Conservation (phyloP, 2,329 filamentous ascomycete species). For the Macroventuria anomochaeta region DNA sequence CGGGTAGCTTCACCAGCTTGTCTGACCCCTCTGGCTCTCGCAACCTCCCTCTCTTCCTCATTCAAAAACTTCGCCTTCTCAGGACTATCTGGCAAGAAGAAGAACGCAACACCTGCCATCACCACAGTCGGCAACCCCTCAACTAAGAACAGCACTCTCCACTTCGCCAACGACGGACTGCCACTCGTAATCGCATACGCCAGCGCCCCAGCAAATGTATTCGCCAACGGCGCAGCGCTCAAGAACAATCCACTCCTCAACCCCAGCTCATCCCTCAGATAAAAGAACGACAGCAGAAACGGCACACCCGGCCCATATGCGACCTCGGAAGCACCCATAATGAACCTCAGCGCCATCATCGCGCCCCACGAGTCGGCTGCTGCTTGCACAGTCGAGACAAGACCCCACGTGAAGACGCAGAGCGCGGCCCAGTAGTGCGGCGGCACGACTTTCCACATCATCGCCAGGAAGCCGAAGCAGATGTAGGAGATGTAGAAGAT, state of each 20-base stretch:
- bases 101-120: slow-evolving; percentile 51
- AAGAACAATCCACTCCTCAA: slow-evolving; percentile 63
- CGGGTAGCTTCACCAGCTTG: slow-evolving; percentile 40
- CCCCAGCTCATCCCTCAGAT: slow-evolving; percentile 63
- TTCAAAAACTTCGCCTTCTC: slow-evolving; percentile 52
- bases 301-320: slow-evolving; percentile 55
- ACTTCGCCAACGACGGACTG: slow-evolving; percentile 62
- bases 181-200: slow-evolving; percentile 64
- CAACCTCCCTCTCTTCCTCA: slow-evolving; percentile 50
- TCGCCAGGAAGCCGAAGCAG: slow-evolving; percentile 43
- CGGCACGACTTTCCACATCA: slow-evolving; percentile 49
- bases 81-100: slow-evolving; percentile 55
- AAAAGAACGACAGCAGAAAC: slow-evolving; percentile 64
- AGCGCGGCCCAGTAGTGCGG: slow-evolving; percentile 47
- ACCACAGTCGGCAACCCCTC: slow-evolving; percentile 53
- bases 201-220: slow-evolving; percentile 75
- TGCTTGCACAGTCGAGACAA: slow-evolving; percentile 43
- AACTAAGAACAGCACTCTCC: slow-evolving; percentile 64
- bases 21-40: slow-evolving; percentile 36
- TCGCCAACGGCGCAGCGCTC: slow-evolving; percentile 70
- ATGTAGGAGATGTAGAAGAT: slow-evolving; percentile 51
- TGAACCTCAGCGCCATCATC: slow-evolving; percentile 46
- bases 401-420: slow-evolving; percentile 46
- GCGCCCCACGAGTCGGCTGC: slow-evolving; percentile 39
- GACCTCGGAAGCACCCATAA: slow-evolving; percentile 53